Percentiles rank a stretch among this genome's conserved stretches.
Evolutionary conservation across 352 stramenopile genomes (phyloP).

Genomic region (Pythium angustatum): DNA sequence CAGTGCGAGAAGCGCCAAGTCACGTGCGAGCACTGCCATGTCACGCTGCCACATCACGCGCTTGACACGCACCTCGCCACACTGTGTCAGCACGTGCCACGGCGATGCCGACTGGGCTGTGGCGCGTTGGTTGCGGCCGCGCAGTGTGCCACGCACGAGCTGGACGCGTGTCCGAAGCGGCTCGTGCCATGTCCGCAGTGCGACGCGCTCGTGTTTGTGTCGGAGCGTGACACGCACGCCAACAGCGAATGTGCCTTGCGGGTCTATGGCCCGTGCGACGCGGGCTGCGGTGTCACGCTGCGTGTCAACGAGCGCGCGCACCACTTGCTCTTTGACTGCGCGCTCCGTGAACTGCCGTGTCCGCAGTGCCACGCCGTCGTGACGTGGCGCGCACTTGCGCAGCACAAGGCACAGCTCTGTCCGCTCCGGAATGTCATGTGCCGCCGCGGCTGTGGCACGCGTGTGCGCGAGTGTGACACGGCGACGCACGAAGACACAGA

Average conservation of each 20-base stretch:
- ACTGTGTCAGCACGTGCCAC: slow-evolving; percentile 39
- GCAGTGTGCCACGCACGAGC: slow-evolving; percentile 41
- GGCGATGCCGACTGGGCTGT: slow-evolving; percentile 59
- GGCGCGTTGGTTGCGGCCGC: slow-evolving; percentile 26
- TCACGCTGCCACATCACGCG: slow-evolving; percentile 26
- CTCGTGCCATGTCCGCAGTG: slow-evolving; percentile 61
- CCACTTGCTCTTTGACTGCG: slow-evolving; percentile 60
- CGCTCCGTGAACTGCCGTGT: slow-evolving; percentile 49
- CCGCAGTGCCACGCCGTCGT: slow-evolving; percentile 46
- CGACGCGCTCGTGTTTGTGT: slow-evolving; percentile 42
- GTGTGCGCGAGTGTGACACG: slow-evolving; percentile 41
- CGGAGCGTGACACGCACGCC: slow-evolving; percentile 44
- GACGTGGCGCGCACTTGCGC: slow-evolving; percentile 33
- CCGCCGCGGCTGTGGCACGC: slow-evolving; percentile 49
- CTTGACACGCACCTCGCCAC: slow-evolving; percentile 41
- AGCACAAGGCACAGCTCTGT: slow-evolving; percentile 56
- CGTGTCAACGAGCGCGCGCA: slow-evolving; percentile 54
- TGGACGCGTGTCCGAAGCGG: slow-evolving; percentile 53
- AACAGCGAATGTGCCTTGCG: slow-evolving; percentile 55
- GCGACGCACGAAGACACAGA: slow-evolving; percentile 47
- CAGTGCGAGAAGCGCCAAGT: slow-evolving; percentile 45
- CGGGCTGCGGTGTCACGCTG: slow-evolving; percentile 44
- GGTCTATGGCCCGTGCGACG: slow-evolving; percentile 47
- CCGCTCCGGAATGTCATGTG: slow-evolving; percentile 52
- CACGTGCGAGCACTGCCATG: slow-evolving; percentile 60